Base-by-base conservation (phyloP, 1,139 yeast species). In the Yamadazyma sp. region DNA sequence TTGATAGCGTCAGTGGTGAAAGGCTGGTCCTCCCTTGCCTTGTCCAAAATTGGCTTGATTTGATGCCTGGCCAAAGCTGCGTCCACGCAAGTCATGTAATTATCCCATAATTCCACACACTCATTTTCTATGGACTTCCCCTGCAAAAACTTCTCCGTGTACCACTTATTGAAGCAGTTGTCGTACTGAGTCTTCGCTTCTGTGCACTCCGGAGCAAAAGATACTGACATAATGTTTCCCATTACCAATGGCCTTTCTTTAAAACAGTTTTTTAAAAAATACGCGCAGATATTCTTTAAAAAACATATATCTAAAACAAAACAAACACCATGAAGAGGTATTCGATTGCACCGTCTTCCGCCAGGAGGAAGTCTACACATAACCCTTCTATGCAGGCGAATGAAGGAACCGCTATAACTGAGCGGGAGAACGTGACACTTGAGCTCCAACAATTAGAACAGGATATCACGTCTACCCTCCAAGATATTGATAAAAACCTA, bases 131-230 rank as follows among this genome's bases (percentile, higher is more conserved):
- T 60, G 51, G 84, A 75, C 50, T 82, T 77, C 18, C 90, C 90
- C 53, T 81, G 77, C 45, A 84, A 67, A 53, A 84, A 84, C 61
- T 84, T 86, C 53, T 90, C 97, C n/a, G 94, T 82, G 60, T 92
- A 92, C 97, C 97, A 92, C 50, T 76, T 76, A 63, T 88, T 89
- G 68, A 92, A 92, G 61, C 98, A 92, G 55, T 83, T 85, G 57
- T 92, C 97, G 57, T 92, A 92, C 52, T 80, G 77, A 50, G 79
- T 79, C 62, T 92, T 92, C 46, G 85, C 78, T 29, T 82, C 86
- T 16, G 95, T 88, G 63, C 98, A 92, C 65, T 92, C 97, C 16
- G 97, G 96, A 31, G 97, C 97, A 71, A 92, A 86, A 44, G 96
- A 88, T 8, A 86, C 83, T 18, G 97, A 89, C 95, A 90, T 85